These are phyloP conservation scores for Aspergillus carbonarius DNA, from an alignment of 2,329 filamentous ascomycete species.

Conservation along the genomic window DNA sequence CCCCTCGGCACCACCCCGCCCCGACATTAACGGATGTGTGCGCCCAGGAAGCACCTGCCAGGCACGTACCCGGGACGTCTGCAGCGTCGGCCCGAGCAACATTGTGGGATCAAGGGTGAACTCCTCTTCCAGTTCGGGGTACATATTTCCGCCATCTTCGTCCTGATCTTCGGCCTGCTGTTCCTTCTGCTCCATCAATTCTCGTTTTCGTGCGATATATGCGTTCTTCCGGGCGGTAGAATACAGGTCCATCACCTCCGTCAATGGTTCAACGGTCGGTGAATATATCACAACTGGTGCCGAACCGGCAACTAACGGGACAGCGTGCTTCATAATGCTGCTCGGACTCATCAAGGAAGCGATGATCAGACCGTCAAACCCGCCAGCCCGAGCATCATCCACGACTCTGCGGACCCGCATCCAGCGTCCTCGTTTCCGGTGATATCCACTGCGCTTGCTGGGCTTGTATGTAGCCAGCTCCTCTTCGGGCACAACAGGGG, in stretches of 20 bases:
- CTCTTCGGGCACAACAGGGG: constrained; percentile 59
- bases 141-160: constrained; percentile 28
- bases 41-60: constrained; percentile 92
- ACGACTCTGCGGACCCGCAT: constrained; percentile 70
- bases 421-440: constrained; percentile 85
- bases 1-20: constrained; percentile 80
- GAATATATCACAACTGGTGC: constrained; percentile 85
- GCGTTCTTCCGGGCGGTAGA: constrained; percentile 75
- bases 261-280: constrained; percentile 74
- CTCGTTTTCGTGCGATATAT: constrained; percentile 52
- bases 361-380: constrained; percentile 79
- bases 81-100: constrained; percentile 73
- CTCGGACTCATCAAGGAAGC: constrained; percentile 79
- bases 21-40: constrained; percentile 93
- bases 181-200: constrained; percentile 22
- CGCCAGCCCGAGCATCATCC: constrained; percentile 69
- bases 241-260: constrained; percentile 77
- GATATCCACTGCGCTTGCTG: constrained; percentile 79
- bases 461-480: constrained; percentile 71
- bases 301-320: constrained; percentile 80
- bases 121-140: constrained; percentile 52
- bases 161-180: constrained; percentile 9
- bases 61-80: constrained; percentile 72
- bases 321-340: constrained; percentile 69
- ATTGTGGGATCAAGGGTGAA: constrained; percentile 87